These are phyloP conservation scores for Vigna reflexopilosa DNA, from an alignment of 306 rosid genomes.

Conservation along the genomic window DNA sequence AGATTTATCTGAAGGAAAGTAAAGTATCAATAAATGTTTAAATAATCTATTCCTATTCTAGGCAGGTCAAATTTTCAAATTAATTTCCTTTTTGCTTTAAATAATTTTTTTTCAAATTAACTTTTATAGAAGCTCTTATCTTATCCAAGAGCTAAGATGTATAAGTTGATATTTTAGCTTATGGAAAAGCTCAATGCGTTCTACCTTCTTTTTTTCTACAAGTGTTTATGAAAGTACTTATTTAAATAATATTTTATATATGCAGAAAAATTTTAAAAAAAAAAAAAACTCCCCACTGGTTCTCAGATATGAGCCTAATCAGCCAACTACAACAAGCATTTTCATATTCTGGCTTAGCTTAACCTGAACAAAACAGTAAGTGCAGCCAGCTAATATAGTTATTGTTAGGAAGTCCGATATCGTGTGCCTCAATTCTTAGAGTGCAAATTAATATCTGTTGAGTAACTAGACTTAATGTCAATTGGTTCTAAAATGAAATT, in stretches of 20 bases:
- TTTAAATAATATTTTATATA: neutral
- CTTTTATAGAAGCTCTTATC: neutral
- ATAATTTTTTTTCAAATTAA: neutral
- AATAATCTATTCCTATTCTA: slow-evolving; percentile 13
- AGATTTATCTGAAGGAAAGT: slow-evolving; percentile 67
- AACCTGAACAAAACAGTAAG: slow-evolving; percentile 11
- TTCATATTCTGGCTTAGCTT: slow-evolving; percentile 21
- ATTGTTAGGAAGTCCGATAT: too few species aligned
- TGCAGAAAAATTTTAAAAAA: slow-evolving; percentile 5
- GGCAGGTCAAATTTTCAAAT: slow-evolving; percentile 18
- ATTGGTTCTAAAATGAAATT: too few species aligned
- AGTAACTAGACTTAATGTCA: too few species aligned
- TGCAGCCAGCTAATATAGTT: slow-evolving; percentile 16
- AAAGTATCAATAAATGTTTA: slow-evolving; percentile 34
- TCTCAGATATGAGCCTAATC: neutral
- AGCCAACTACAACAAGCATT: slow-evolving; percentile 6
- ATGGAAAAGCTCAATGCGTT: neutral
- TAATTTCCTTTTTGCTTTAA: slow-evolving; percentile 14
- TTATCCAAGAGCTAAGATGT: neutral
- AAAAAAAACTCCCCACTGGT: neutral
- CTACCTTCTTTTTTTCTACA: neutral
- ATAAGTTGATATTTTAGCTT: slow-evolving; percentile 1
- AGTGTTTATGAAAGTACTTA: neutral
- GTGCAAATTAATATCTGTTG: too few species aligned
- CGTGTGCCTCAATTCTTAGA: too few species aligned